A percentile compares a stretch with the other conserved stretches of the same genome.
phyloP scores from a whole-genome alignment of 208 protist genomes.

The Crithidia thermophila region DNA sequence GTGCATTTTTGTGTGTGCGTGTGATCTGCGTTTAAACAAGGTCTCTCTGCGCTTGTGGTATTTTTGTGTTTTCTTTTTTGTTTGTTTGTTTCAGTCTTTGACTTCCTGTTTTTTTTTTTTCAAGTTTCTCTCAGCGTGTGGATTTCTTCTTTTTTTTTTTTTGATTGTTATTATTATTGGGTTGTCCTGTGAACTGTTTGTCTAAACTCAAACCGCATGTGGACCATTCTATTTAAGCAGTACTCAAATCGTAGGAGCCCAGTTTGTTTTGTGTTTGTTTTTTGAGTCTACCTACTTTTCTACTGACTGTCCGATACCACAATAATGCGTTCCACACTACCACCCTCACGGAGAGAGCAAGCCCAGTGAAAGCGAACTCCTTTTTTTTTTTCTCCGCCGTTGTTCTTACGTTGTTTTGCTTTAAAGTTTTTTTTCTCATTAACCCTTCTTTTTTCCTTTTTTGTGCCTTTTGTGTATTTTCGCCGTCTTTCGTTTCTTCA shows the following conservation, averaged over 20 bases:
- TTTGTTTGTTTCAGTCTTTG: not conserved
- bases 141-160: conserved; percentile 13
- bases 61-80: not conserved
- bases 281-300: too few relatives aligned
- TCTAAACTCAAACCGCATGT: too few relatives aligned
- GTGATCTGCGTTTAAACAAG: not conserved
- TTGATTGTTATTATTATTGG: conserved; percentile 34
- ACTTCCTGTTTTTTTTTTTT: conserved; percentile 5
- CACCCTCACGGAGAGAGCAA: too few relatives aligned
- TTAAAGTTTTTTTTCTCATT: not conserved
- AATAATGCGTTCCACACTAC: too few relatives aligned
- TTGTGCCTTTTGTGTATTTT: not conserved
- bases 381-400: not conserved
- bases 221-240: too few relatives aligned
- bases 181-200: too few relatives aligned
- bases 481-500: not conserved
- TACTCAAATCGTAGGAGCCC: too few relatives aligned
- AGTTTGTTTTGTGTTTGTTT: too few relatives aligned
- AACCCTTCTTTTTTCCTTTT: not conserved
- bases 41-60: not conserved
- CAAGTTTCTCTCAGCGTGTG: not conserved
- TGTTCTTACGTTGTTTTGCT: not conserved
- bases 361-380: too few relatives aligned
- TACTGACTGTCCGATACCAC: too few relatives aligned
- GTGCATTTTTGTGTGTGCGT: not conserved